Evolutionary conservation across 495 filamentous ascomycete genomes (phyloP).

Genomic region (Hypoxylon trugodes): DNA sequence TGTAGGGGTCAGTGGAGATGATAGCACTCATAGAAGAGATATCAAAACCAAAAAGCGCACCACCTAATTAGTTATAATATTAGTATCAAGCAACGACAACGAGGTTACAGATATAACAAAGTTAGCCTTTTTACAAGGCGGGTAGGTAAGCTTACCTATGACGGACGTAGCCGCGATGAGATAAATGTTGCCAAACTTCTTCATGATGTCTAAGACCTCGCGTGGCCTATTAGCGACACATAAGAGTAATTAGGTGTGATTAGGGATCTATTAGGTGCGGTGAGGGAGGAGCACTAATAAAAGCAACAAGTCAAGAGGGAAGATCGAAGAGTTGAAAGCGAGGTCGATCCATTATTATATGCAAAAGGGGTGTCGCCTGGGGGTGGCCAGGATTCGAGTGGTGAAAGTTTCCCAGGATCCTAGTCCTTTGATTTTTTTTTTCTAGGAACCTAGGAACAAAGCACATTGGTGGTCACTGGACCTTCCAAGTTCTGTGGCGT

Average conservation of each 20-base stretch:
- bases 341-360: conserved; percentile 36
- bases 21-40: conserved; percentile 85
- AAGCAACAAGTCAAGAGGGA: conserved; percentile 2
- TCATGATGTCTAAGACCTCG: conserved; percentile 49
- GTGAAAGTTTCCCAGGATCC: conserved; percentile 12
- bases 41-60: conserved; percentile 84
- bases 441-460: conserved; percentile 36
- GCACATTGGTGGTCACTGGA: conserved; percentile 36
- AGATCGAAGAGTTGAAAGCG: conserved; percentile 9
- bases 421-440: conserved; percentile 36
- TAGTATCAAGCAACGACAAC: conserved; percentile 18
- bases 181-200: conserved; percentile 73
- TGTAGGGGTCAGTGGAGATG: conserved; percentile 67
- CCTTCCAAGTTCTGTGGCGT: conserved; percentile 20
- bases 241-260: not conserved
- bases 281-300: conserved; percentile 7
- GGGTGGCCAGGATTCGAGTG: conserved; percentile 14
- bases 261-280: conserved; percentile 3
- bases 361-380: conserved; percentile 13
- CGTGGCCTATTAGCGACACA: conserved; percentile 40
- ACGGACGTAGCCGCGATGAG: conserved; percentile 78
- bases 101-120: not conserved
- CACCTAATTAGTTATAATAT: conserved; percentile 60
- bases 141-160: conserved; percentile 51
- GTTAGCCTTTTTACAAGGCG: too few species aligned